Conservation (phyloP, 1,139 yeast species). For the Yamadazyma atlantica region DNA sequence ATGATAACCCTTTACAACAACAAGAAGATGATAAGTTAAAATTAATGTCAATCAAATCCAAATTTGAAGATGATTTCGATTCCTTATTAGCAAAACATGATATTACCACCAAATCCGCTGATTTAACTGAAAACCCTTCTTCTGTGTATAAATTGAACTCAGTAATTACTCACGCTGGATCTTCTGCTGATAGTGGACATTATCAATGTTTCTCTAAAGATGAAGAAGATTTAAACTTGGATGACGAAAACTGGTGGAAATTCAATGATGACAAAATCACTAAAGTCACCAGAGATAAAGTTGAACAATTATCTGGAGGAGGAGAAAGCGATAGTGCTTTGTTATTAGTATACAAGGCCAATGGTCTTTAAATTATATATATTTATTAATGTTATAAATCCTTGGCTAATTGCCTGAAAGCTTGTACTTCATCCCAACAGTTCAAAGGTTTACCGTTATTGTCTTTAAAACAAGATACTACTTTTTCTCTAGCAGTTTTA, state of each 20-base stretch:
- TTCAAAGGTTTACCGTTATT: conserved; percentile 76
- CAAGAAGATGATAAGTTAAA: conserved; percentile 51
- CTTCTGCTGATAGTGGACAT: conserved; percentile 96
- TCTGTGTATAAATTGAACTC: conserved; percentile 83
- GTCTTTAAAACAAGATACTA: conserved; percentile 63
- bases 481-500: conserved; percentile 50
- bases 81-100: conserved; percentile 35
- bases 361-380: conserved; percentile 44
- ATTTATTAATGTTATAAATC: conserved; percentile 16
- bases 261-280: conserved; percentile 94
- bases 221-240: conserved; percentile 47
- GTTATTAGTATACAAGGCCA: conserved; percentile 79
- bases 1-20: conserved; percentile 40
- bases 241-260: conserved; percentile 84
- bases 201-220: conserved; percentile 87
- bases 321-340: conserved; percentile 97
- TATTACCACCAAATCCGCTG: conserved; percentile 25
- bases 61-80: conserved; percentile 44
- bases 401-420: conserved; percentile 57
- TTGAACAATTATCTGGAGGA: conserved; percentile 90
- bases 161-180: conserved; percentile 89
- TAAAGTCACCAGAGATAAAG: conserved; percentile 69
- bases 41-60: conserved; percentile 41
- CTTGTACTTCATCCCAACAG: conserved; percentile 85
- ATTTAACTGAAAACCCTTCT: conserved; percentile 77